Conservation (phyloP, 306 rosid species). For the Cicer arietinum region DNA sequence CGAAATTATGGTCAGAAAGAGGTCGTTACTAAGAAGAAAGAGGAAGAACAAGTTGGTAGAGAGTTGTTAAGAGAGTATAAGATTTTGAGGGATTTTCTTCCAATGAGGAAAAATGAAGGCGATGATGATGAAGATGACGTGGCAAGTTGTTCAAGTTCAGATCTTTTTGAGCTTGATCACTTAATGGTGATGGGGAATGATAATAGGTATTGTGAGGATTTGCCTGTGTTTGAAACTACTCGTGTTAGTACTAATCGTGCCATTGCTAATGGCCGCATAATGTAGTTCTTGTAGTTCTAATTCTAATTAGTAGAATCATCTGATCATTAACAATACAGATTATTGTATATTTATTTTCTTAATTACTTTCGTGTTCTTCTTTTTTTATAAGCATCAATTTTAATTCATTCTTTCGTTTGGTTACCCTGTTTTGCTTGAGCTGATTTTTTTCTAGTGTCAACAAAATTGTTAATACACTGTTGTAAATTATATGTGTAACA, state of each 20-base stretch:
- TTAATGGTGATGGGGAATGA: slow-evolving; percentile 48
- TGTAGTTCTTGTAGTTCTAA: slow-evolving; percentile 41
- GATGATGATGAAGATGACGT: slow-evolving; percentile 65
- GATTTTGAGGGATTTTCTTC: slow-evolving; percentile 43
- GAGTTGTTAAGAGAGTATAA: slow-evolving; percentile 60
- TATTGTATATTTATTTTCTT: slow-evolving; percentile 12
- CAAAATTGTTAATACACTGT: no score
- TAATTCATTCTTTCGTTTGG: not conserved
- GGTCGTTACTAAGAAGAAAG: slow-evolving; percentile 43
- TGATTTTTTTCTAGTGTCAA: no score
- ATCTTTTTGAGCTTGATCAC: slow-evolving; percentile 96
- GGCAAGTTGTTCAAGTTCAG: slow-evolving; percentile 86
- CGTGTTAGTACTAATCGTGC: slow-evolving; percentile 65
- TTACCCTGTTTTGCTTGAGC: not conserved
- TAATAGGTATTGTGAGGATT: slow-evolving; percentile 67
- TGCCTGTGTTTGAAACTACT: slow-evolving; percentile 92
- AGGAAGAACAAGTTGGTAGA: slow-evolving; percentile 54
- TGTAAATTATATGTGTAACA: no score
- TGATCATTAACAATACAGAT: slow-evolving; percentile 21
- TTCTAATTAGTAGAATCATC: not conserved
- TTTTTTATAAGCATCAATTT: not conserved
- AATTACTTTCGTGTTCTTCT: not conserved
- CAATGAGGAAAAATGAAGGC: not conserved
- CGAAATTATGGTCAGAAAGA: slow-evolving; percentile 68
- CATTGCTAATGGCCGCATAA: slow-evolving; percentile 46